These are phyloP conservation scores for Pseudopithomyces chartarum DNA, from an alignment of 2,329 filamentous ascomycete genomes.

Conservation along the genomic window DNA sequence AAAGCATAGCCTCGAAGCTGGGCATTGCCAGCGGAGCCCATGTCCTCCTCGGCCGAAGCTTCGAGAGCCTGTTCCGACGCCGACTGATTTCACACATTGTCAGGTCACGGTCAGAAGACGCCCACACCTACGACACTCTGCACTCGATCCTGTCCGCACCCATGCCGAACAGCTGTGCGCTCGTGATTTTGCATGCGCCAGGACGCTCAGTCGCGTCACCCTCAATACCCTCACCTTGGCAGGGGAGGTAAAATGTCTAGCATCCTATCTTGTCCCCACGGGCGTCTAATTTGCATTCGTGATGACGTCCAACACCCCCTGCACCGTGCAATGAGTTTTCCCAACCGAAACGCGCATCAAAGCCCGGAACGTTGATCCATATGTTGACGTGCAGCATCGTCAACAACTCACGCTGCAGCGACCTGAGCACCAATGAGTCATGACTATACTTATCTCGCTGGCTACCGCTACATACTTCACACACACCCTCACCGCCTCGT, in stretches of 20 bases:
- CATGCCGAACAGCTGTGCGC: not conserved
- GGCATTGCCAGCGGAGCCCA: not conserved
- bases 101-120: not conserved
- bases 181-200: not conserved
- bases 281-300: not conserved
- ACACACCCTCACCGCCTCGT: not conserved
- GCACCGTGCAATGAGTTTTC: too few relatives aligned
- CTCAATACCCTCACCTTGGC: constrained; percentile 5
- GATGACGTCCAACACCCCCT: not conserved
- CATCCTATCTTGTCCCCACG: not conserved
- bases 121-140: not conserved
- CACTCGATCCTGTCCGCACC: not conserved
- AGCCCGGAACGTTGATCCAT: too few relatives aligned
- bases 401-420: not conserved
- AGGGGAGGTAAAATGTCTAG: not conserved
- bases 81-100: not conserved
- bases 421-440: not conserved
- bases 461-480: not conserved
- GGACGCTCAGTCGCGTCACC: constrained; percentile 3
- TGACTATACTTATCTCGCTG: not conserved
- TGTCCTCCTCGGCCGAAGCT: not conserved
- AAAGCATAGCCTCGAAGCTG: constrained; percentile 5
- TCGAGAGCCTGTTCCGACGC: not conserved
- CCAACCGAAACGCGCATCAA: not conserved
- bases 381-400: not conserved